A percentile compares a stretch with the other conserved stretches of the same genome.
Conservation (phyloP, 2,329 filamentous ascomycete genomes). For the Paraphoma sp. region DNA sequence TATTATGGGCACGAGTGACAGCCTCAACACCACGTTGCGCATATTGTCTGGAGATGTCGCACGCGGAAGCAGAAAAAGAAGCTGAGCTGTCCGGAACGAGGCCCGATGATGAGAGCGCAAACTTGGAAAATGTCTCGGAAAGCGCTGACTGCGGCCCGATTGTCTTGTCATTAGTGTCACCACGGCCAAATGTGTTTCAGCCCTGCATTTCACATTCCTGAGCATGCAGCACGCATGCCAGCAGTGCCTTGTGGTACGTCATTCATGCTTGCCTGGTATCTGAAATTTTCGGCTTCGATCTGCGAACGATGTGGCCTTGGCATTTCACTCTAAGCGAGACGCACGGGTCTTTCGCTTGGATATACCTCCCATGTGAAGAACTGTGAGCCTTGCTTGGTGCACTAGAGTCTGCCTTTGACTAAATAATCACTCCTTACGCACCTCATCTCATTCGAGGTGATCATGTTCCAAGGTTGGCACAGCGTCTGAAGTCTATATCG, state of each 20-base stretch:
- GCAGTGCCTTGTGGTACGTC: not conserved
- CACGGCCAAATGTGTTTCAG: too few relatives aligned
- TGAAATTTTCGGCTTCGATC: not conserved
- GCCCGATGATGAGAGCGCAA: not conserved
- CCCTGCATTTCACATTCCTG: too few relatives aligned
- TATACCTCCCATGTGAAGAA: not conserved
- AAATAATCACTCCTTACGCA: too few relatives aligned
- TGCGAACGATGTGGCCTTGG: slow-evolving; percentile 6
- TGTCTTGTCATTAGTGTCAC: too few relatives aligned
- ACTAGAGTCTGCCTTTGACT: too few relatives aligned
- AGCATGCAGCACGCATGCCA: not conserved
- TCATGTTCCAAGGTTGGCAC: too few relatives aligned
- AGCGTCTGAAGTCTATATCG: too few relatives aligned
- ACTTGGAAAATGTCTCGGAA: not conserved
- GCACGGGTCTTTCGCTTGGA: not conserved
- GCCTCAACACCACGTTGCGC: slow-evolving; percentile 6
- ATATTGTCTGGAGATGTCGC: not conserved
- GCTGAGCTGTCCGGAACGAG: not conserved
- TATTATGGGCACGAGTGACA: slow-evolving; percentile 17
- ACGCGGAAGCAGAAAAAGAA: not conserved
- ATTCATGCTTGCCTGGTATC: not conserved
- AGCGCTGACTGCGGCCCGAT: too few relatives aligned
- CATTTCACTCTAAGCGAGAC: slow-evolving; percentile 1
- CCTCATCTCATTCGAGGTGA: too few relatives aligned
- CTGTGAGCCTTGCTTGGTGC: too few relatives aligned